These are phyloP conservation scores for Hibiscus mutabilis DNA, from an alignment of 345 rosid species.

Conservation along the genomic window DNA sequence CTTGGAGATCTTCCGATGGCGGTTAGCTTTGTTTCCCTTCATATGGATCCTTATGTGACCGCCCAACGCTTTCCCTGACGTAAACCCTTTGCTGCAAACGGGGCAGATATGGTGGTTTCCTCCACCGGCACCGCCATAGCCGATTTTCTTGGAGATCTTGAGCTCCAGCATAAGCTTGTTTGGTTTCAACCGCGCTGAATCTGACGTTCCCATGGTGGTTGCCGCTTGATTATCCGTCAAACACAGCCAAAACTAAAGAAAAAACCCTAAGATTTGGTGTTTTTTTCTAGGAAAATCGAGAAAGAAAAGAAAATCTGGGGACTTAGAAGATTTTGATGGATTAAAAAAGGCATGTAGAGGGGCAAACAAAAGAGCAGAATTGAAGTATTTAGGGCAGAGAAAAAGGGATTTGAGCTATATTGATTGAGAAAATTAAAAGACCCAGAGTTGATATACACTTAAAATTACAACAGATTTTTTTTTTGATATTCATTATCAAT, in stretches of 20 bases:
- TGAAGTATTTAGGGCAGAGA: not conserved
- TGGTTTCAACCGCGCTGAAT: not conserved
- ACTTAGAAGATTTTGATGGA: not conserved
- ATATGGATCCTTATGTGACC: slow-evolving; percentile 39
- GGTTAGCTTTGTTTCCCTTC: not conserved
- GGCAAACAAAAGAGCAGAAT: not conserved
- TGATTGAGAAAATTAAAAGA: not conserved
- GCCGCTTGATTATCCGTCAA: not conserved
- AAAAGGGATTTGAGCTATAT: not conserved
- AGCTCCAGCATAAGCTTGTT: not conserved
- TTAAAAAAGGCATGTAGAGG: not conserved
- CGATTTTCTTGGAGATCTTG: not conserved
- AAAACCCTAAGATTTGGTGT: not conserved
- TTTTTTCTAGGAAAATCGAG: not conserved
- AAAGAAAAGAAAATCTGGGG: not conserved
- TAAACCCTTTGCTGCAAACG: slow-evolving; percentile 28
- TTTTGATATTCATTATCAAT: not conserved
- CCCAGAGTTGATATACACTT: not conserved
- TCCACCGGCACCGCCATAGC: not conserved
- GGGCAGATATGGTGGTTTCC: slow-evolving; percentile 18
- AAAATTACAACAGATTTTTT: not conserved
- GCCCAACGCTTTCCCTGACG: slow-evolving; percentile 36
- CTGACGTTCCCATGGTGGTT: not conserved
- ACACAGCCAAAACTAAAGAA: not conserved
- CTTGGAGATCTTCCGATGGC: not conserved